phyloP scores from a whole-genome alignment of 805 yeast genomes.

The Candida broadrunensis region DNA sequence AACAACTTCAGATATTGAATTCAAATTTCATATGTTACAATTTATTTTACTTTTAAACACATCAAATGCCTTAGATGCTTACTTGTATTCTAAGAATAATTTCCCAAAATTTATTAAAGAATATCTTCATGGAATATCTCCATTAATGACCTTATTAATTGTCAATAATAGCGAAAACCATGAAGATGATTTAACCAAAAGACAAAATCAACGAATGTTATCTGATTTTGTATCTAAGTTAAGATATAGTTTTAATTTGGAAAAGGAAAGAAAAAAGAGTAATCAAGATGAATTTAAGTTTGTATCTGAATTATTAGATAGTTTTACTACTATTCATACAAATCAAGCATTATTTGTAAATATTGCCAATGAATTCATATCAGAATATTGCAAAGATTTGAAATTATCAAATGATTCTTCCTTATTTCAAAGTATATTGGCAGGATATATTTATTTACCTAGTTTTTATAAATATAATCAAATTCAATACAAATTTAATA shows the following conservation, averaged over 20 bases:
- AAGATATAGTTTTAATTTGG: constrained; percentile 19
- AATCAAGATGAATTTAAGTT: constrained; percentile 20
- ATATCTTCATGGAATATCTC: constrained; percentile 31
- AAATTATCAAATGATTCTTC: constrained; percentile 38
- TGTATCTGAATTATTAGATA: constrained; percentile 27
- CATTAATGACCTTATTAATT: constrained; percentile 30
- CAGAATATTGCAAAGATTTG: constrained; percentile 36
- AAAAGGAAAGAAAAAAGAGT: constrained; percentile 12
- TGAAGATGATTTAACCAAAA: constrained; percentile 13
- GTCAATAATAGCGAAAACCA: constrained; percentile 9
- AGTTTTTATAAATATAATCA: constrained; percentile 40
- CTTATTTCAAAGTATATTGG: constrained; percentile 36
- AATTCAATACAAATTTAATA: constrained; percentile 29
- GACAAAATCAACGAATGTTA: constrained; percentile 14
- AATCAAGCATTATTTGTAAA: constrained; percentile 28
- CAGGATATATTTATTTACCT: constrained; percentile 40
- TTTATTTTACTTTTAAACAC: constrained; percentile 29
- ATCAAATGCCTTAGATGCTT: constrained; percentile 25
- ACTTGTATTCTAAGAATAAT: constrained; percentile 34
- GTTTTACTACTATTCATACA: constrained; percentile 26
- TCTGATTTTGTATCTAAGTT: constrained; percentile 21
- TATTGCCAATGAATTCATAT: constrained; percentile 38
- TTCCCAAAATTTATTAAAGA: constrained; percentile 30
- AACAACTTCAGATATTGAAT: constrained; percentile 15
- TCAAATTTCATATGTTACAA: constrained; percentile 40